These are phyloP conservation scores for Clohesyomyces aquaticus DNA, from an alignment of 495 filamentous ascomycete species.

Conservation along the genomic window DNA sequence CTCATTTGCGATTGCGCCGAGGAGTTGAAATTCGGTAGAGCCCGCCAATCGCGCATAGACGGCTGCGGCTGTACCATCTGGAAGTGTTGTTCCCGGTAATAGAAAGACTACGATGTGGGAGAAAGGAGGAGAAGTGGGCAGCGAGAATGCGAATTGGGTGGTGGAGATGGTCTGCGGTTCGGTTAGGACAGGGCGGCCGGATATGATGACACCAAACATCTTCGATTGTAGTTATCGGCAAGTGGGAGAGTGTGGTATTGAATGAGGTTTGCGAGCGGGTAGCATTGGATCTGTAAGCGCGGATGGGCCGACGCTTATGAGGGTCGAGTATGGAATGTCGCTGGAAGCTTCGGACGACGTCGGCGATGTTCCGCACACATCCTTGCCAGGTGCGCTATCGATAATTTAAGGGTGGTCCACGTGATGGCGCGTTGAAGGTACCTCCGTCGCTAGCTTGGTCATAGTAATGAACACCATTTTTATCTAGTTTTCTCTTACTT, in stretches of 20 bases:
- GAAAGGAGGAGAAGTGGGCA: slow-evolving; percentile 64
- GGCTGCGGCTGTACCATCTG: slow-evolving; percentile 76
- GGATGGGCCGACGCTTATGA: not conserved
- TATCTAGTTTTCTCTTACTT: too few relatives aligned
- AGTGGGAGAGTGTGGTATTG: not conserved
- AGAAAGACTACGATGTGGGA: slow-evolving; percentile 87
- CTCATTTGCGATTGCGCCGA: slow-evolving; percentile 84
- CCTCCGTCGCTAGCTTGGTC: too few relatives aligned
- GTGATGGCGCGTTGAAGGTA: too few relatives aligned
- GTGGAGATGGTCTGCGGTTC: slow-evolving; percentile 62
- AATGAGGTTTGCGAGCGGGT: not conserved
- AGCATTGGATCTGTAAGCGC: not conserved
- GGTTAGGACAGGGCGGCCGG: slow-evolving; percentile 63
- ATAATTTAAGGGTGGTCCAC: too few relatives aligned
- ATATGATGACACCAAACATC: slow-evolving; percentile 51
- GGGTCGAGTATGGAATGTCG: not conserved
- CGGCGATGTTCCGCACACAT: not conserved
- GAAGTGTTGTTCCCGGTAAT: slow-evolving; percentile 75
- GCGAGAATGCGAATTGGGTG: slow-evolving; percentile 69
- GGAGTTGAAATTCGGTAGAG: slow-evolving; percentile 66
- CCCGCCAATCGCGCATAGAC: slow-evolving; percentile 79
- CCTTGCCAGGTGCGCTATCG: not conserved
- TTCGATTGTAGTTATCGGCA: slow-evolving; percentile 1
- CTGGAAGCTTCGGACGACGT: slow-evolving; percentile 2
- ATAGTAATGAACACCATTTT: too few relatives aligned